phyloP scores from a whole-genome alignment of 2,329 filamentous ascomycete genomes.

The Phoma sp. region DNA sequence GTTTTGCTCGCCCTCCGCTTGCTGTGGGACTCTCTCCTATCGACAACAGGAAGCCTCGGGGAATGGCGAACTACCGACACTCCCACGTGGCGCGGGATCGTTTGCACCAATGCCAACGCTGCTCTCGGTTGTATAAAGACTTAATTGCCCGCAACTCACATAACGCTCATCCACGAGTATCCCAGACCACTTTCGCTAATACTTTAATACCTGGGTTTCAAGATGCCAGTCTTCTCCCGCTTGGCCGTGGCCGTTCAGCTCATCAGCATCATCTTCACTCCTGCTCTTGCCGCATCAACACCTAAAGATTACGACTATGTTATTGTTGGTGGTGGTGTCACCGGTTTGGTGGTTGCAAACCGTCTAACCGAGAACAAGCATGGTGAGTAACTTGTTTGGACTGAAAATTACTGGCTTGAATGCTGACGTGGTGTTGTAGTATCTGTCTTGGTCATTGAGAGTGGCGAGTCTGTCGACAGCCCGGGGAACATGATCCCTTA shows the following conservation, averaged over 20 bases:
- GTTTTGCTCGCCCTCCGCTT: slow-evolving; percentile 10
- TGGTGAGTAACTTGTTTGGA: slow-evolving; percentile 17
- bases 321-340: slow-evolving; percentile 41
- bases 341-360: slow-evolving; percentile 38
- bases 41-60: slow-evolving; percentile 2
- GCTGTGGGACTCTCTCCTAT: slow-evolving; percentile 7
- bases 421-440: slow-evolving; percentile 18
- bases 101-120: slow-evolving; percentile 20
- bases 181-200: slow-evolving; percentile 24
- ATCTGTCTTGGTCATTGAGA: slow-evolving; percentile 37
- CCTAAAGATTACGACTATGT: slow-evolving; percentile 38
- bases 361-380: slow-evolving; percentile 33
- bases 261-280: slow-evolving; percentile 27
- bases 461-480: slow-evolving; percentile 33
- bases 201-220: slow-evolving; percentile 16
- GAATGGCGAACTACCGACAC: slow-evolving; percentile 17
- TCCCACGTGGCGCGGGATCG: slow-evolving; percentile 19
- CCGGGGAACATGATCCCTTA: slow-evolving; percentile 35
- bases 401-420: not conserved
- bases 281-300: slow-evolving; percentile 21
- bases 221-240: slow-evolving; percentile 35
- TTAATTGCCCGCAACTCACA: slow-evolving; percentile 16
- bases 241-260: slow-evolving; percentile 36
- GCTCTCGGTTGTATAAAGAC: slow-evolving; percentile 26
- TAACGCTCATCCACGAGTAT: slow-evolving; percentile 4